Base-by-base conservation (phyloP, 192 early-diverging fungal species). In the Podila clonocystis region DNA sequence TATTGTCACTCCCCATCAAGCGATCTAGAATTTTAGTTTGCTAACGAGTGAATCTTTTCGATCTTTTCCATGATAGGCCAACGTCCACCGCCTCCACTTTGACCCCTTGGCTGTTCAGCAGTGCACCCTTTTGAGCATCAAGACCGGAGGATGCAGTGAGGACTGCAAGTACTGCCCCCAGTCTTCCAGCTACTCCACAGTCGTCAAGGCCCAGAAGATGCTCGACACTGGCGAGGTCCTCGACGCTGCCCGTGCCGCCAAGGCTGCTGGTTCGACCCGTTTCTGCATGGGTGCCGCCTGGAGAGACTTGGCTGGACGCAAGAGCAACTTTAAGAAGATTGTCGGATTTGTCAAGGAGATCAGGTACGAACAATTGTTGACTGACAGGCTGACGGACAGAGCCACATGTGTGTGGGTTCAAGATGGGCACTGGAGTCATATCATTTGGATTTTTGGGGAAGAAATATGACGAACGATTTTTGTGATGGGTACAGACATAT, bases 261-360 rank as follows among this genome's bases (percentile, higher is more conserved):
- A 93, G 74, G 92, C 90, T 55, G 93, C 92, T 41, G 94, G 94
- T 29, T 87, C 85, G 50, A 93, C 92, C 36, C 88, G 94, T 55
- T 95, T 95, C 85, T 95, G 94, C 77, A 95, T 95, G 94, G 94
- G 94, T 65, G 93, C 94, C 65, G 94, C 94, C 22, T 95, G 94
- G 94, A 85, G 94, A 73, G 93, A 94, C 74, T 70, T 94, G 48
- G 83, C 90, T 29, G 94, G 94, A 49, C 89, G 94, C 50, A 95
- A 94, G 82, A 89, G 87, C 69, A 94, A 95, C 89, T 93, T 95
- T 83, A 93, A 92, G 60, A 89, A 90, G 73, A 93, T 95, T 83
- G 70, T 92, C 24, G 77, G 82, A 55, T 91, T 93, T 72, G 92
- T 95, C 49, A 88, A 86, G 55, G 91, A 93, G 70, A 94, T 95